Percentiles rank a stretch among this genome's conserved stretches.
These are phyloP conservation scores for Scheffersomyces ergatensis DNA, from an alignment of 805 yeast genomes.

Conservation along the genomic window DNA sequence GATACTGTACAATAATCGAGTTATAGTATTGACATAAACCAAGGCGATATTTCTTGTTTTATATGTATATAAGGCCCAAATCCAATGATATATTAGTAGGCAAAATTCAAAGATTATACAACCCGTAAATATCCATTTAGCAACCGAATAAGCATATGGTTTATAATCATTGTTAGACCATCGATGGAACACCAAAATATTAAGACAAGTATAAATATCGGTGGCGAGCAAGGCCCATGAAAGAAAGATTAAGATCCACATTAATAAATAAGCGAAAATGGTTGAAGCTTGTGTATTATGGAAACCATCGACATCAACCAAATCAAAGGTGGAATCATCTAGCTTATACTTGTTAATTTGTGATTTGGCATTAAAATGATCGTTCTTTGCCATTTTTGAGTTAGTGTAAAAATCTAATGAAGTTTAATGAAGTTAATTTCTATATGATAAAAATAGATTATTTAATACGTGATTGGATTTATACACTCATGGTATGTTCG, in stretches of 20 bases:
- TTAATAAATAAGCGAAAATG: conserved; percentile 38
- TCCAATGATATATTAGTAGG: conserved; percentile 53
- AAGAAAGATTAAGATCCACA: conserved; percentile 49
- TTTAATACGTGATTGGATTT: too few relatives aligned
- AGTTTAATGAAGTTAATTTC: too few relatives aligned
- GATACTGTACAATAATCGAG: conserved; percentile 57
- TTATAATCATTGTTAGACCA: conserved; percentile 57
- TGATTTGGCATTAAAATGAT: conserved; percentile 7
- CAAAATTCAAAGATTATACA: conserved; percentile 74
- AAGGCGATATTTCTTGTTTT: conserved; percentile 63
- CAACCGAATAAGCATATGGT: conserved; percentile 49
- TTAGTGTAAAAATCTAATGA: too few relatives aligned
- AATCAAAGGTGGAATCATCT: conserved; percentile 47
- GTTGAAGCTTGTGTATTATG: conserved; percentile 44
- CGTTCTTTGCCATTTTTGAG: conserved; percentile 3
- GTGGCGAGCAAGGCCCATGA: conserved; percentile 55
- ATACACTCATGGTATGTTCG: too few relatives aligned
- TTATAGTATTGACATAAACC: conserved; percentile 65
- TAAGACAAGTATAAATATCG: conserved; percentile 78
- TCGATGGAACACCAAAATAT: conserved; percentile 65
- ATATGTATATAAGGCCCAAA: conserved; percentile 57
- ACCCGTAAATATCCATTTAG: conserved; percentile 72
- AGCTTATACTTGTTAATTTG: conserved; percentile 20
- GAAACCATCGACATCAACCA: conserved; percentile 46
- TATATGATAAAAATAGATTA: too few relatives aligned